Base-by-base conservation (phyloP, 2,329 filamentous ascomycete species). In the Phyllosticta citriasiana region DNA sequence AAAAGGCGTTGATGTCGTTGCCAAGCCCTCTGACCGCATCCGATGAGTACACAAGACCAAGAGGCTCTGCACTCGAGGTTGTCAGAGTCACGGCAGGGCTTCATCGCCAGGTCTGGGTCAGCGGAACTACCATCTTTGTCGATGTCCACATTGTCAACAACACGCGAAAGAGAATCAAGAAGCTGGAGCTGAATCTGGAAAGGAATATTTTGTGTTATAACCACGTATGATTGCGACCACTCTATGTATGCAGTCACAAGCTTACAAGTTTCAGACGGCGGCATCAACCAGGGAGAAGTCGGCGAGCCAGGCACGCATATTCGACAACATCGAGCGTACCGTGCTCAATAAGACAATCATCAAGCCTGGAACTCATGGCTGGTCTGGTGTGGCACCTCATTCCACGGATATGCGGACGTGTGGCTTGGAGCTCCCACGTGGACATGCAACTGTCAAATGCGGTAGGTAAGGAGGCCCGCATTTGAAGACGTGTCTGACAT, bases 81-180 rank as follows among this genome's bases (percentile, higher is more conserved):
- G 69, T 82, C 25, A 74, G 73, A 59, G 67, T 82, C 19, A 82
- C 80, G 22, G 80, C 80, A 27, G 80, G 80, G 6, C 66, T 83
- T 8, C 80, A 83, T 67, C 76, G 81, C n/a, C 80, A 83, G 68
- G 81, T 82, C 27, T 83, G 81, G 81, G 79, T 83, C 59, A 82
- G 79, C 64, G 81, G 80, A 16, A 79, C 79, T 24, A 79, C 73
- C 64, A 78, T 83, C 35, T 83, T 82, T 63, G 77, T 81, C 16
- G 80, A 83, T 64, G 73, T 82, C 2, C 78, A 81, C 60, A 72
- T 82, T 47, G 70, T 72, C 51, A 83, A 83, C 66, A 76, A 75
- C 52, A 80, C 76, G 63, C 75, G 74, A 33, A 82, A 79, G 65
- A 69, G 67, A 0, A 72, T 82, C 60, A 80, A 76, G 64, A 79